phyloP scores from a whole-genome alignment of 345 rosid genomes.

The Rubroshorea leprosula region DNA sequence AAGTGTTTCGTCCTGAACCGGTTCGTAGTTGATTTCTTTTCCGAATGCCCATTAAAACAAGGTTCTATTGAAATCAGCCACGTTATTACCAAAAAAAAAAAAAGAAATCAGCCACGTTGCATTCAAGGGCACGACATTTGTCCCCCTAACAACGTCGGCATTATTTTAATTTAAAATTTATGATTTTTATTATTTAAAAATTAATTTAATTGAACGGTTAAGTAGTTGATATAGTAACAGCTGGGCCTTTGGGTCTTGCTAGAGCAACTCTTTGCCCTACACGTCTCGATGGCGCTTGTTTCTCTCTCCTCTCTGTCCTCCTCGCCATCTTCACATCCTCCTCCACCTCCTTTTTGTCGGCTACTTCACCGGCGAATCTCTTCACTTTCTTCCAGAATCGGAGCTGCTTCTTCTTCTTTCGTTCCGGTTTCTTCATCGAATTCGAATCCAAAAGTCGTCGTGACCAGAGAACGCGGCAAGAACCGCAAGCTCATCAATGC shows the following conservation, averaged over 20 bases:
- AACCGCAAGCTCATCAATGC: conserved; percentile 73
- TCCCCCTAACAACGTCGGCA: neutral
- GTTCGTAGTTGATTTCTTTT: too few species aligned
- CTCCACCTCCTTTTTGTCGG: conserved; percentile 18
- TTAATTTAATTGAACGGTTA: conserved; percentile 9
- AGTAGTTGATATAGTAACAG: conserved; percentile 23
- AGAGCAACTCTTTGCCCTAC: conserved; percentile 18
- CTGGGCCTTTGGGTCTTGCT: conserved; percentile 11
- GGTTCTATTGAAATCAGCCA: too few species aligned
- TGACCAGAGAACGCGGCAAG: conserved; percentile 92
- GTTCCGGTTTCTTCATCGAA: conserved; percentile 10
- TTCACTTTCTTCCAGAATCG: conserved; percentile 8
- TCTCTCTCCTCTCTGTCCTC: conserved; percentile 25
- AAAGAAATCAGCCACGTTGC: too few species aligned
- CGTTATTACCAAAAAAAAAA: too few species aligned
- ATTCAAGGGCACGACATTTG: conserved; percentile 2
- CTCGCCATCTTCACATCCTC: conserved; percentile 16
- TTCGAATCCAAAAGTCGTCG: conserved; percentile 62
- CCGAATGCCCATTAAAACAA: too few species aligned
- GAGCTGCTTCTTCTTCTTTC: conserved; percentile 22
- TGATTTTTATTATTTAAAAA: neutral
- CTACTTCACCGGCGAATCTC: conserved; percentile 19
- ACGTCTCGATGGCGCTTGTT: conserved; percentile 29
- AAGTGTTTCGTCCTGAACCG: too few species aligned
- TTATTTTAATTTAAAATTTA: neutral